A percentile compares a stretch with the other conserved stretches of the same genome.
phyloP scores from a whole-genome alignment of 2,329 filamentous ascomycete genomes.

The Emmonsiellopsis sp. region DNA sequence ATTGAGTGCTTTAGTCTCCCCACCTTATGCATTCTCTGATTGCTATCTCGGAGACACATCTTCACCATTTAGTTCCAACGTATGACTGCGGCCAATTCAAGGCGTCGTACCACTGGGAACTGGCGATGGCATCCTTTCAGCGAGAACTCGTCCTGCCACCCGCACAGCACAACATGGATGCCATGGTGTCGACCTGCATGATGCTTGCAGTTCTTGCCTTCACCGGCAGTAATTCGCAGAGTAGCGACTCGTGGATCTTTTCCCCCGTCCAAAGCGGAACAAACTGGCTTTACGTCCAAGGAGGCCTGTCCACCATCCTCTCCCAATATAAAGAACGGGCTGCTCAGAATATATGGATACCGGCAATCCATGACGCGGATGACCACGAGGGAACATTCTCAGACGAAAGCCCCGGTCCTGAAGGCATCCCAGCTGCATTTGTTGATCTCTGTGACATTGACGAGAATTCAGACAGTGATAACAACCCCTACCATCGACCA shows the following conservation, averaged over 20 bases:
- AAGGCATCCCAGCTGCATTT: constrained; percentile 17
- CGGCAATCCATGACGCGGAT: constrained; percentile 13
- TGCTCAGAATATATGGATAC: constrained; percentile 18
- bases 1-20: constrained; percentile 15
- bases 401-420: constrained; percentile 14
- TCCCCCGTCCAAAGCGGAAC: constrained; percentile 14
- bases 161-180: constrained; percentile 16
- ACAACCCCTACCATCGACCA: constrained; percentile 19
- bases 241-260: constrained; percentile 23
- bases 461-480: constrained; percentile 13
- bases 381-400: constrained; percentile 13
- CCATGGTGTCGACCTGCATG: constrained; percentile 23
- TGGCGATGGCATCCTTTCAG: constrained; percentile 20
- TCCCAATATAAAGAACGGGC: constrained; percentile 10
- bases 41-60: constrained; percentile 19
- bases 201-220: constrained; percentile 21
- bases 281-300: constrained; percentile 25
- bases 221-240: constrained; percentile 16
- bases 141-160: constrained; percentile 15
- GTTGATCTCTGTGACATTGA: constrained; percentile 23
- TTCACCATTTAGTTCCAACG: constrained; percentile 17
- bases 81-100: constrained; percentile 12
- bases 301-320: constrained; percentile 19
- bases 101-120: constrained; percentile 23
- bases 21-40: constrained; percentile 26